Evolutionary conservation across 192 early-diverging fungal species (phyloP), one percentile per base, ranked within the genome.

Genomic region (Gamsiella multidivaricata): DNA sequence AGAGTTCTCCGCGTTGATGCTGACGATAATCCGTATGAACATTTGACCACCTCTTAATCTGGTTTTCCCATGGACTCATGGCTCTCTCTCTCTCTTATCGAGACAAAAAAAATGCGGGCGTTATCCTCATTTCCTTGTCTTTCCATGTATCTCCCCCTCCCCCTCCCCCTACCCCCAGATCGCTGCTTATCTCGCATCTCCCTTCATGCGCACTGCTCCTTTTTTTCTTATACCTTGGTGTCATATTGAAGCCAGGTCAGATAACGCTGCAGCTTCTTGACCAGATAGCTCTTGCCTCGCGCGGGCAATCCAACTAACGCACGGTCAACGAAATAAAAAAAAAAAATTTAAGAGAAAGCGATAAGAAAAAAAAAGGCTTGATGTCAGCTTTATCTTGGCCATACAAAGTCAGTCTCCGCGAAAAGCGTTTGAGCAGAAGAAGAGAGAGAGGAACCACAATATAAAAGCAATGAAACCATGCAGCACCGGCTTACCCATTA

Each of bases 231-330:
- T 81, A 93, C 91, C 72, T 87, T 91, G 14, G 92, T 92, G 65
- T 91, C 87, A 61, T 91, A 95, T 22, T 90, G 90, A 25, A 93
- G 82, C 89, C 90, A 92, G 10, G 86, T 91, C 80, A 94, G 80
- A 85, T 95, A 99, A 47, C 96, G 90, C 69, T 90, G 88, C 26
- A 99, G 87, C 72, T 99, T 99, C 66, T 97, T 97, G 80, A 95
- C 94, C 64, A 99, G 92, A 68, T 97, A 96, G 84, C 87, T 88
- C 81, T 99, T 99, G 25, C 97, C 97, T 50, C 96, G 84, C 7
- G 96, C 97, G 31, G 97, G 97, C 50, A 98, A 79, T 9, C 97
- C 97, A 29, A 96, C 92, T 91, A 75, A 36, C 9, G 29, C 47
- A 20, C 18, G 22, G 23, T 49, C 39, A 14, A 10, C 18, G 17